Conservation (phyloP, 2,329 filamentous ascomycete genomes). For the Phialemoniopsis sp. region DNA sequence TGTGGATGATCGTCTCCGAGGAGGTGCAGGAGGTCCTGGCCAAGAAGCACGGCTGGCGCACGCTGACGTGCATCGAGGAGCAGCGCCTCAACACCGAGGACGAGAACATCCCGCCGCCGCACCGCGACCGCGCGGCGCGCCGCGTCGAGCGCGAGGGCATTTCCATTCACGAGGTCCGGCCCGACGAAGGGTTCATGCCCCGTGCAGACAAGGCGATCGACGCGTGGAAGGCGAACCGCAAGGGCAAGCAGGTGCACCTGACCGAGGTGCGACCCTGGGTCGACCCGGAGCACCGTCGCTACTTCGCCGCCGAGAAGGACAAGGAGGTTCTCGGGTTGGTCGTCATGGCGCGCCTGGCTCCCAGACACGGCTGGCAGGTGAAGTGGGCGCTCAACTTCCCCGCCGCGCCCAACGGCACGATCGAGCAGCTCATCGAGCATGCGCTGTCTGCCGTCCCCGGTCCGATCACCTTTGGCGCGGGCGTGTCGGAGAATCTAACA, state of each 20-base stretch:
- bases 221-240: slow-evolving; percentile 76
- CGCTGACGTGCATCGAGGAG: slow-evolving; percentile 82
- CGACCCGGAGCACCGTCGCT: slow-evolving; percentile 77
- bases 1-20: slow-evolving; percentile 87
- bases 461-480: slow-evolving; percentile 81
- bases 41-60: slow-evolving; percentile 79
- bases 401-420: slow-evolving; percentile 76
- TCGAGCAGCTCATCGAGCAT: slow-evolving; percentile 76
- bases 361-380: slow-evolving; percentile 83
- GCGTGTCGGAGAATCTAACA: slow-evolving; percentile 68
- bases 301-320: slow-evolving; percentile 75
- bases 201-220: slow-evolving; percentile 70
- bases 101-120: slow-evolving; percentile 24
- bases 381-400: slow-evolving; percentile 97
- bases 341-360: slow-evolving; percentile 77
- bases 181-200: slow-evolving; percentile 57
- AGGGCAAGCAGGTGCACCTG: slow-evolving; percentile 81
- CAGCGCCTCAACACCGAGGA: slow-evolving; percentile 78
- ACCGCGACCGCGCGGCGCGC: slow-evolving; percentile 56
- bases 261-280: slow-evolving; percentile 89
- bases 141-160: slow-evolving; percentile 80
- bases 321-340: slow-evolving; percentile 73
- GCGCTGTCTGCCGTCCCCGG: slow-evolving; percentile 51
- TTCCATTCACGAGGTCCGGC: slow-evolving; percentile 68
- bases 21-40: slow-evolving; percentile 77